Evolutionary conservation across 208 protist species (phyloP).

Genomic region (Leishmania braziliensis): DNA sequence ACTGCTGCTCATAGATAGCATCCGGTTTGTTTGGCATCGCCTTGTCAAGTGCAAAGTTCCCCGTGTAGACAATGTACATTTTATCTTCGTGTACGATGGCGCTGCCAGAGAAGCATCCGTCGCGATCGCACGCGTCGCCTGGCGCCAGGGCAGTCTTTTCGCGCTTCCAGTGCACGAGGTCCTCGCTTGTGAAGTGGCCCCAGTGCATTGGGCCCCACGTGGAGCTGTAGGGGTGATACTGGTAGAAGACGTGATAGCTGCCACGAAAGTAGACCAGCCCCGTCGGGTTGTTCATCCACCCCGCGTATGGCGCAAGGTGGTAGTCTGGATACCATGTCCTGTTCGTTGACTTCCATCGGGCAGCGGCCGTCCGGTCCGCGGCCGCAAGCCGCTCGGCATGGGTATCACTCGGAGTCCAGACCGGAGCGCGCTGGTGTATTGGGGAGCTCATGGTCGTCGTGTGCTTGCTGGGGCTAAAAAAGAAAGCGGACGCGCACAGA

Average conservation of each 20-base stretch:
- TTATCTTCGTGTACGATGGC: conserved; percentile 36
- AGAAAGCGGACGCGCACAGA: neutral
- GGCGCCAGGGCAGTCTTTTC: conserved; percentile 40
- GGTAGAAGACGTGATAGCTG: conserved; percentile 58
- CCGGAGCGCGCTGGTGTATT: conserved; percentile 14
- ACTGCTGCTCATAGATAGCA: conserved; percentile 52
- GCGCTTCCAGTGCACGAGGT: conserved; percentile 56
- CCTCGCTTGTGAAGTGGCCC: conserved; percentile 50
- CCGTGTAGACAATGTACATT: conserved; percentile 64
- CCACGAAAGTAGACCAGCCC: conserved; percentile 39
- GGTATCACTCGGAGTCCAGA: conserved; percentile 10
- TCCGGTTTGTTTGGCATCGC: neutral
- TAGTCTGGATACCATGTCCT: conserved; percentile 48
- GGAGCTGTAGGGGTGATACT: conserved; percentile 51
- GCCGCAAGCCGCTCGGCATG: conserved; percentile 39
- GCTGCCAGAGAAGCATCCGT: conserved; percentile 60
- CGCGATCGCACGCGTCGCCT: conserved; percentile 45
- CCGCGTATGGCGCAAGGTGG: conserved; percentile 41
- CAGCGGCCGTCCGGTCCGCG: conserved; percentile 14
- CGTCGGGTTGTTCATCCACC: conserved; percentile 55
- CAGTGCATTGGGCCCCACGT: conserved; percentile 69
- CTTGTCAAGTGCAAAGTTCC: too few relatives aligned
- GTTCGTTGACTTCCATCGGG: conserved; percentile 20
- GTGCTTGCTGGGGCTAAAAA: neutral
- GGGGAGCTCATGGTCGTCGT: neutral